phyloP scores from a whole-genome alignment of 257 asterid species.

The Ilex aquifolium region DNA sequence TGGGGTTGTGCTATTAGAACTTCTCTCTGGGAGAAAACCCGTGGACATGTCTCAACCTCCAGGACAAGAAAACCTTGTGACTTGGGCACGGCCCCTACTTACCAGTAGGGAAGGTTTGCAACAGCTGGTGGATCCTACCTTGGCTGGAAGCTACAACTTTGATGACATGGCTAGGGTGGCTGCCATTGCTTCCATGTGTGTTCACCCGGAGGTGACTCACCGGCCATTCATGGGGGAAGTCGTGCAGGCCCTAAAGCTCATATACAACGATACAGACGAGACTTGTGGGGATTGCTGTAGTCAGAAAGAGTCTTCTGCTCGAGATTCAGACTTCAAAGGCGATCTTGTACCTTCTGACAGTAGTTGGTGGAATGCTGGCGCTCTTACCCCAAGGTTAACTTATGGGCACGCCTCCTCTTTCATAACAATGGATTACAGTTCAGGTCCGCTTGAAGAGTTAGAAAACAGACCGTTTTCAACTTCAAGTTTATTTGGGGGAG shows the following conservation, averaged over 20 bases:
- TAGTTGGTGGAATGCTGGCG: slow-evolving; percentile 97
- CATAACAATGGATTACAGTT: slow-evolving; percentile 93
- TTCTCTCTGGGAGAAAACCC: slow-evolving; percentile 80
- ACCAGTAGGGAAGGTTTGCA: slow-evolving; percentile 81
- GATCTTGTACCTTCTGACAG: slow-evolving; percentile 74
- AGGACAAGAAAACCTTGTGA: slow-evolving; percentile 93
- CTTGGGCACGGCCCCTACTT: slow-evolving; percentile 91
- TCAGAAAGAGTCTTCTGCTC: slow-evolving; percentile 72
- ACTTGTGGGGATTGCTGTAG: slow-evolving; percentile 76
- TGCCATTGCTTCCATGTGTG: slow-evolving; percentile 93
- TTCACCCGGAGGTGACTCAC: slow-evolving; percentile 88
- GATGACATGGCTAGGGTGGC: slow-evolving; percentile 98
- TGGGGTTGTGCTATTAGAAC: slow-evolving; percentile 88
- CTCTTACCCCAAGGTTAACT: slow-evolving; percentile 51
- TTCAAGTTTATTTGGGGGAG: slow-evolving; percentile 36
- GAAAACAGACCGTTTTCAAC: slow-evolving; percentile 60
- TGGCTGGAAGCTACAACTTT: slow-evolving; percentile 68
- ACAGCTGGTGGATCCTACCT: slow-evolving; percentile 75
- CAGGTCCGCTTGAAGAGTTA: slow-evolving; percentile 72
- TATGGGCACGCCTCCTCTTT: slow-evolving; percentile 71
- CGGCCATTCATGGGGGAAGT: slow-evolving; percentile 98
- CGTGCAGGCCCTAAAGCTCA: slow-evolving; percentile 93
- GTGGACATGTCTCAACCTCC: slow-evolving; percentile 94
- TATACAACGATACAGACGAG: slow-evolving; percentile 71
- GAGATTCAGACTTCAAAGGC: slow-evolving; percentile 68